Evolutionary conservation across 805 yeast species (phyloP).

Genomic region (Cyberlindnera japonica): DNA sequence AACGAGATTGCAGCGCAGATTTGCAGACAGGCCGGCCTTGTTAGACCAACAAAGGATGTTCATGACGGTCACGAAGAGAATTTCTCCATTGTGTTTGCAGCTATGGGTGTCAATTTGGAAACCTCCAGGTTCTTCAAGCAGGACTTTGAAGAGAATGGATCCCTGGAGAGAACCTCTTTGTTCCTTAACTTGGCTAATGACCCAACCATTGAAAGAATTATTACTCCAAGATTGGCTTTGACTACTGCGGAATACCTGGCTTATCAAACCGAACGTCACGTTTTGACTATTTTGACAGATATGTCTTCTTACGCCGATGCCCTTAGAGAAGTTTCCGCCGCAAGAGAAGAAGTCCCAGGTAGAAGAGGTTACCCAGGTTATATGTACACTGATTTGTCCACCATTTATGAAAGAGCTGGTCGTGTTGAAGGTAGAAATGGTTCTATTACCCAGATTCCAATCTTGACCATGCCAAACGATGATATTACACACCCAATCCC

Average conservation of each 20-base stretch:
- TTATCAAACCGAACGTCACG: constrained; percentile 99
- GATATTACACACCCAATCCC: constrained; percentile 99
- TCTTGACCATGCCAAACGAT: constrained; percentile 99
- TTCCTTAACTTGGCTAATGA: constrained; percentile 98
- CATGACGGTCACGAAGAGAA: constrained; percentile 99
- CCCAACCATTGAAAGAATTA: constrained; percentile 99
- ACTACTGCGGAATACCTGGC: constrained; percentile 99
- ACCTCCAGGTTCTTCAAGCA: constrained; percentile 98
- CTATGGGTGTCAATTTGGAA: constrained; percentile 99
- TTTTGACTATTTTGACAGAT: constrained; percentile 94
- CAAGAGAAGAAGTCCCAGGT: constrained; percentile 99
- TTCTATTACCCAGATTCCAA: constrained; percentile 98
- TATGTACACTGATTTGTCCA: constrained; percentile 99
- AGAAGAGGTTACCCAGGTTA: constrained; percentile 99
- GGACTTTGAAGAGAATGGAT: constrained; percentile 98
- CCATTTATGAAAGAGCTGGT: constrained; percentile 99
- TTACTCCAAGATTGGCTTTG: constrained; percentile 97
- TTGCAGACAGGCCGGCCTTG: constrained; percentile 99
- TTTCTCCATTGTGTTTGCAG: constrained; percentile 98
- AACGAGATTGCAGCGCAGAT: constrained; percentile 99
- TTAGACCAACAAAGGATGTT: constrained; percentile 98
- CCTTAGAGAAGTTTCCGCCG: constrained; percentile 98
- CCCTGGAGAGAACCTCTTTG: constrained; percentile 94
- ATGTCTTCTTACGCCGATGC: constrained; percentile 99
- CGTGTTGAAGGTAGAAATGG: constrained; percentile 99